phyloP scores from a whole-genome alignment of 2,329 filamentous ascomycete species.

The Fusarium sp. region DNA sequence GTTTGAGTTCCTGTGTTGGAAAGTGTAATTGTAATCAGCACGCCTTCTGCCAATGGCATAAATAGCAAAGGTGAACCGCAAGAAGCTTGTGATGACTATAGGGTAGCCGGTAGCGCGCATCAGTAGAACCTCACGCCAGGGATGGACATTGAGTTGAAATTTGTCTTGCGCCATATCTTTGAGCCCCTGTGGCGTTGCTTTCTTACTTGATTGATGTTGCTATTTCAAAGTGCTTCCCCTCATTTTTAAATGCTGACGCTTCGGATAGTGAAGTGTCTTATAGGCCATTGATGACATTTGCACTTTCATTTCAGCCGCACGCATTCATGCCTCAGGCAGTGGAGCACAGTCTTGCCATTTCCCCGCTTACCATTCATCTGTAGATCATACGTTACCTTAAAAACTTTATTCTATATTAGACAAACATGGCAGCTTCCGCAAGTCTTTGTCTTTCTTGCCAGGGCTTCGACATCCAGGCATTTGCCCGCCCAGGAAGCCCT shows the following conservation, averaged over 20 bases:
- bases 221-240: rapidly evolving
- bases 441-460: rapidly evolving
- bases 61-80: background rate
- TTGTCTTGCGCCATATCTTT: rapidly evolving
- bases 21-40: rapidly evolving
- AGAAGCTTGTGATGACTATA: rapidly evolving
- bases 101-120: background rate
- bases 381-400: no score
- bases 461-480: background rate
- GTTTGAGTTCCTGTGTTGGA: rapidly evolving
- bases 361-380: rapidly evolving
- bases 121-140: rapidly evolving
- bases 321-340: background rate
- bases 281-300: background rate
- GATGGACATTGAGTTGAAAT: background rate
- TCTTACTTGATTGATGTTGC: rapidly evolving
- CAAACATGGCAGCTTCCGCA: rapidly evolving
- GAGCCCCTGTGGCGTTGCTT: rapidly evolving
- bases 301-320: background rate
- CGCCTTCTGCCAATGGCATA: rapidly evolving
- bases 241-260: rapidly evolving
- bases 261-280: rapidly evolving
- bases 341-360: background rate
- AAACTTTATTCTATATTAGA: no score
- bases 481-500: background rate